A percentile compares a stretch with the other conserved stretches of the same genome.
Evolutionary conservation across 331 rosid genomes (phyloP).

Genomic region (Cydonia oblonga): DNA sequence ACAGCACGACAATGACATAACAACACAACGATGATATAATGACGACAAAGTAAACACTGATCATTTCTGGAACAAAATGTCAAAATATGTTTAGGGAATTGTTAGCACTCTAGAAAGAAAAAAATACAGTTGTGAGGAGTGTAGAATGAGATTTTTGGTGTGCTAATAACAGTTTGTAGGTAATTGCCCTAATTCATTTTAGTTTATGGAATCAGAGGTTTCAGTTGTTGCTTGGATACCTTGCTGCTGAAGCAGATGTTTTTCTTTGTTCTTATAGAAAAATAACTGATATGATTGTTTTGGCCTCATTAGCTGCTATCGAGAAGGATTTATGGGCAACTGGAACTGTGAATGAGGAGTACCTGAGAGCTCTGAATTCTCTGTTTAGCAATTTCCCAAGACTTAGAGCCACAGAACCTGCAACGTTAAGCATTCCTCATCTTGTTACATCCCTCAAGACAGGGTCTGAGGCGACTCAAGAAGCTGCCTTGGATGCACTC

Average conservation of each 20-base stretch:
- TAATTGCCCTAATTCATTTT: neutral
- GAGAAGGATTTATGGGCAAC: slow-evolving; percentile 95
- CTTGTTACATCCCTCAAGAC: slow-evolving; percentile 87
- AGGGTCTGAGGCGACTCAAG: slow-evolving; percentile 94
- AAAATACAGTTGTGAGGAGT: too few species aligned
- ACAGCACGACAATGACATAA: too few species aligned
- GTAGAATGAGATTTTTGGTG: too few species aligned
- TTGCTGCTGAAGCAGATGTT: neutral
- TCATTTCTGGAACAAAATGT: too few species aligned
- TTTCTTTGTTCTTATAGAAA: neutral
- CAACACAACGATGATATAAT: too few species aligned
- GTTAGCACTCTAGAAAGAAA: too few species aligned
- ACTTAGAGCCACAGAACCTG: slow-evolving; percentile 92
- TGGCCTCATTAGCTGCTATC: slow-evolving; percentile 63
- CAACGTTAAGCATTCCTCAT: slow-evolving; percentile 97
- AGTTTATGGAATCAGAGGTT: neutral
- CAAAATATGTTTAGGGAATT: too few species aligned
- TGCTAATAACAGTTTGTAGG: too few species aligned
- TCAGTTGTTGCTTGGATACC: neutral
- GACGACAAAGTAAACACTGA: too few species aligned
- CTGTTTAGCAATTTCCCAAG: slow-evolving; percentile 95
- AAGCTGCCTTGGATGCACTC: slow-evolving; percentile 90
- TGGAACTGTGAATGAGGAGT: slow-evolving; percentile 93
- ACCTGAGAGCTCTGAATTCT: slow-evolving; percentile 85
- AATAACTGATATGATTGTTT: neutral